Evolutionary conservation across 1,139 yeast genomes (phyloP).

Genomic region (Pneumocystis canis): DNA sequence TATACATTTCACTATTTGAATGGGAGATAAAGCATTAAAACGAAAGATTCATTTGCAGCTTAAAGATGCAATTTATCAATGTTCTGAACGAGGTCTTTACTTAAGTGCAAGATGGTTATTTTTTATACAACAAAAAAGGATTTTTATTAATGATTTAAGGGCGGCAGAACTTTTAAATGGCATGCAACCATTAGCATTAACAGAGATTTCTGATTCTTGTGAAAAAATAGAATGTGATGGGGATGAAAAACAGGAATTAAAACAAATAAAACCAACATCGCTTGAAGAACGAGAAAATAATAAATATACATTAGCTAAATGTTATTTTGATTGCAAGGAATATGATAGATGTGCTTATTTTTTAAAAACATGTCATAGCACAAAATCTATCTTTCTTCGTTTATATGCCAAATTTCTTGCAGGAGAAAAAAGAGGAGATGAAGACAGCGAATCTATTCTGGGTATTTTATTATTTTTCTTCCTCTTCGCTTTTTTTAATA

Average conservation of each 20-base stretch:
- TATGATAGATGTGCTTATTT: conserved; percentile 60
- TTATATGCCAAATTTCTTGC: conserved; percentile 54
- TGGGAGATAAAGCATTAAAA: not conserved
- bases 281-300: conserved; percentile 29
- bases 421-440: conserved; percentile 61
- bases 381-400: conserved; percentile 47
- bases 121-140: not conserved
- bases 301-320: conserved; percentile 44
- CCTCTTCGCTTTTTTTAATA: not conserved
- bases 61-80: not conserved
- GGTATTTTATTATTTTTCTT: conserved; percentile 13
- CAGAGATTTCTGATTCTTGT: conserved; percentile 6
- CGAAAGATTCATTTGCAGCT: not conserved
- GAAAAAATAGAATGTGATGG: not conserved
- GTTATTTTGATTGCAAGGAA: conserved; percentile 73
- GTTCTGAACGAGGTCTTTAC: conserved; percentile 8
- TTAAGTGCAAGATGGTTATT: conserved; percentile 13
- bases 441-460: conserved; percentile 54
- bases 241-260: not conserved
- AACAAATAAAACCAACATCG: conserved; percentile 6
- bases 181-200: conserved; percentile 20
- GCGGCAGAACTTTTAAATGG: conserved; percentile 61
- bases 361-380: conserved; percentile 37
- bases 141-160: conserved; percentile 16
- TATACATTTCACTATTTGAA: not conserved